These are phyloP conservation scores for Conringia planisiliqua DNA, from an alignment of 345 rosid species.

Conservation along the genomic window DNA sequence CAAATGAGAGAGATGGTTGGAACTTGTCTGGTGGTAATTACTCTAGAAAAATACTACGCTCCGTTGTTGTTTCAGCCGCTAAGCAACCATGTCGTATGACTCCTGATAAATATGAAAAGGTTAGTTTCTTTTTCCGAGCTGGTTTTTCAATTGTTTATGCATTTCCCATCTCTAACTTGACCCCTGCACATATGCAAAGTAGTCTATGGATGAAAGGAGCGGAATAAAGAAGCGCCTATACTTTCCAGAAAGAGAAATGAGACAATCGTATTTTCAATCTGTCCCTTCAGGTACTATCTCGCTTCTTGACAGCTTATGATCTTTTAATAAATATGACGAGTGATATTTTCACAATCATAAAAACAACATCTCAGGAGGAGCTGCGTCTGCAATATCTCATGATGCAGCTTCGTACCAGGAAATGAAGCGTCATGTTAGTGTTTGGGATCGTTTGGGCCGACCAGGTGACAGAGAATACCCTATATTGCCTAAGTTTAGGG, in stretches of 20 bases:
- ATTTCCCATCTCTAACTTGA: constrained; percentile 1
- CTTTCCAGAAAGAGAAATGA: constrained; percentile 25
- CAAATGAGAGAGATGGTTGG: constrained; percentile 3
- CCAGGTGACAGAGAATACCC: constrained; percentile 1
- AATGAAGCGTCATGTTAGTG: constrained; percentile 28
- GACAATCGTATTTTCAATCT: not conserved
- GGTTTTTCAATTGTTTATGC: not conserved
- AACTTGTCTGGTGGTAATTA: not conserved
- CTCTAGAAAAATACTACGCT: constrained; percentile 24
- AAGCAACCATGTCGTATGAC: constrained; percentile 16
- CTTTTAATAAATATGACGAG: not conserved
- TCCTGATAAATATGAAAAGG: constrained; percentile 31
- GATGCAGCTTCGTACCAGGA: constrained; percentile 9
- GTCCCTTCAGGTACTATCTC: constrained; percentile 26
- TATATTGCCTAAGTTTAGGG: not conserved
- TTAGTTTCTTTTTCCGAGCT: constrained; percentile 4
- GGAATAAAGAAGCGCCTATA: constrained; percentile 1
- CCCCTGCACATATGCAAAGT: not conserved
- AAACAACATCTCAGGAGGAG: constrained; percentile 18
- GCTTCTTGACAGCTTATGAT: not conserved
- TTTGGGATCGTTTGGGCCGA: constrained; percentile 42
- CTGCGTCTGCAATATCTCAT: constrained; percentile 19
- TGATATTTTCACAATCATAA: not conserved
- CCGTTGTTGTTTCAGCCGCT: constrained; percentile 20
- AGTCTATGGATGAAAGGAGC: constrained; percentile 5